Base-by-base conservation (phyloP, 805 yeast genomes). In the Pichia insulana region DNA sequence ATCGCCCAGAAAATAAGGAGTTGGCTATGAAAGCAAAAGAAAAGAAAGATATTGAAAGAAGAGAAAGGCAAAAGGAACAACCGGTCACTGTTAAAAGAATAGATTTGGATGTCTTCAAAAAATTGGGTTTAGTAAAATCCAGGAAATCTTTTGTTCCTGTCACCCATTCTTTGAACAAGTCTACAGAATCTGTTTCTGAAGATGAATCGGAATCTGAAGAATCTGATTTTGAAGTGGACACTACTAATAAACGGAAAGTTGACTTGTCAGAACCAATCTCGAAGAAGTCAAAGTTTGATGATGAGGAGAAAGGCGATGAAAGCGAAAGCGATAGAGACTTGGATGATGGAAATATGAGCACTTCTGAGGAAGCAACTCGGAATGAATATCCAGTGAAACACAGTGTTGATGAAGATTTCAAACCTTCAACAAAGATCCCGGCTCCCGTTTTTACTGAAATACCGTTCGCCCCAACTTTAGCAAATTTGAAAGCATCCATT, bases 371-470 rank as follows among this genome's bases (percentile, higher is more conserved):
- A 22, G 7, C 25, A 6, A 8, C 8, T 22, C 7, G 5, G 25
- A 22, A 22, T 22, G 25, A 22, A 22, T 5, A 6, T 22, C 25
- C 25, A 22, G 25, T 22, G 5, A 8, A 22, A 22, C 25, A 22
- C 25, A 15, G 6, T 3, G 49, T 58, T 32, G 67, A 64, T 20
- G 50, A 47, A 17, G 48, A 52, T 20, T 82, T 73, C 52, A 65
- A 67, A 42, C 86, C 94, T 1, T 62, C 74, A 0, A 63, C 71
- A 2, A 70, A 57, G 1, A 43, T 48, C 4, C 87, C 90, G 1
- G 47, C 56, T 12, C 71, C 87, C 0, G 87, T 82, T 2, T 71
- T 62, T 31, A 69, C 70, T 12, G 72, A 68, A 43, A 64, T 53
- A 3, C 61, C 69, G 6, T 68, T 68, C 36, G 61, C 58, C 13